These are phyloP conservation scores for Rhodamnia rubescens DNA, from an alignment of 345 rosid species.

Conservation along the genomic window DNA sequence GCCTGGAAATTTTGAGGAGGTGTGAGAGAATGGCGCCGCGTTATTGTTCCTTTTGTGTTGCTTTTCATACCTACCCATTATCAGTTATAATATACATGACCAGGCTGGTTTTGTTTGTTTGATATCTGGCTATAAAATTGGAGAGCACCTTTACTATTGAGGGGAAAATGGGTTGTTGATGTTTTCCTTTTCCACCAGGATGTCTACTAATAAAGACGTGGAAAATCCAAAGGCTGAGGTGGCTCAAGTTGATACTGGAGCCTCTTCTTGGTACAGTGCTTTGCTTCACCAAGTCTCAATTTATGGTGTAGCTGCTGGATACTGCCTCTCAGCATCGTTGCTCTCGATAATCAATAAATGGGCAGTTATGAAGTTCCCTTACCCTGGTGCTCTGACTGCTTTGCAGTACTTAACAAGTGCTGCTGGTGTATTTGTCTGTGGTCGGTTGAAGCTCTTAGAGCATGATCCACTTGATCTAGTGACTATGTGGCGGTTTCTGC, in stretches of 20 bases:
- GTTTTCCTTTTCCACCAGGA: slow-evolving; percentile 4
- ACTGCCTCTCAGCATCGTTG: slow-evolving; percentile 87
- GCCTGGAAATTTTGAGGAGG: background rate
- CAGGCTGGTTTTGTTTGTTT: background rate
- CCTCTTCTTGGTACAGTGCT: slow-evolving; percentile 25
- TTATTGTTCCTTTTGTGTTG: background rate
- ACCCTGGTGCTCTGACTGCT: slow-evolving; percentile 93
- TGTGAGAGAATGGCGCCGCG: background rate
- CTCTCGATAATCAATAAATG: slow-evolving; percentile 96
- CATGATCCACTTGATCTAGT: slow-evolving; percentile 52
- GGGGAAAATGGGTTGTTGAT: background rate
- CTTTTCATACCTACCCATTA: background rate
- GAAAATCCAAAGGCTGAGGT: slow-evolving; percentile 25
- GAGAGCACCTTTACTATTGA: background rate
- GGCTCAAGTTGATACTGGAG: slow-evolving; percentile 6
- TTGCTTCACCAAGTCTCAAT: slow-evolving; percentile 50
- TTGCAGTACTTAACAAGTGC: slow-evolving; percentile 86
- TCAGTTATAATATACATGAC: background rate
- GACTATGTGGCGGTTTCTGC: slow-evolving; percentile 93
- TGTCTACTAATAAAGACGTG: slow-evolving; percentile 27
- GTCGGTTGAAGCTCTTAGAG: slow-evolving; percentile 52
- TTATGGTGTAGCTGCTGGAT: slow-evolving; percentile 82
- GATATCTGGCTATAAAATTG: background rate
- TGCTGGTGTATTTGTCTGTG: slow-evolving; percentile 61
- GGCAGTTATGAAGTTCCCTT: slow-evolving; percentile 96